Base-by-base conservation (phyloP, 2,329 filamentous ascomycete species). In the Fusarium concolor region DNA sequence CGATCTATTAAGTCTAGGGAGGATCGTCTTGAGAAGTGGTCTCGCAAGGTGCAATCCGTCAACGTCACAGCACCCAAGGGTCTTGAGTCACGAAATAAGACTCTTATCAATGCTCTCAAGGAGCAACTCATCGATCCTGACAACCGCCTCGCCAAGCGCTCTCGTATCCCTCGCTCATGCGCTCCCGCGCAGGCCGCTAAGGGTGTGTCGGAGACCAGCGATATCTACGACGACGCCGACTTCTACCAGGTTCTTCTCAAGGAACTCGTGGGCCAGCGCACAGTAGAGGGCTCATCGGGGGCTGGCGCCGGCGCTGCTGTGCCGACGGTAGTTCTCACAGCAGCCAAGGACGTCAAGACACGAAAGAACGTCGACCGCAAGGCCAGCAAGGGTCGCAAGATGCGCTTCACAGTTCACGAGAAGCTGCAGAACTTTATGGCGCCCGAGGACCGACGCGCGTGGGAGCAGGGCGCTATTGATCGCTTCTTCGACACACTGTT, bases 381-480 rank as follows among this genome's bases (percentile, higher is more conserved):
- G 77, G 96, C 96, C 1, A 97, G 93, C 77, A 98, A 98, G 80
- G 96, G 96, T 8, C 85, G 96, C 49, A 97, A 97, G 82, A 87
- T 99, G 86, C 87, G 93, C 38, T 99, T 95, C 80, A 96, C 92
- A 17, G 93, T 97, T 44, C 94, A 98, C 76, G 95, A 98, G 82
- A 98, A 98, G 83, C 80, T 99, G 75, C 93, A 97, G 81, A 97
- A 97, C 79, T 98, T 98, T 76, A 97, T 97, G 94, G 94, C 94
- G 12, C 90, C 94, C 0, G 93, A 97, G 77, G 92, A 97, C 76
- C 85, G 92, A 53, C 86, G 91, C 5, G 80, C 79, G 17, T 99
- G 96, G 96, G 92, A 92, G 65, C 89, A 91, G 70, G 86, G 88
- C 62, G 93, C 94, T 56, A 88, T 93, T 61, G 92, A 96, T 72